These are phyloP conservation scores for Gyromitra esculenta DNA, from an alignment of 2,329 filamentous ascomycete genomes.

Conservation along the genomic window DNA sequence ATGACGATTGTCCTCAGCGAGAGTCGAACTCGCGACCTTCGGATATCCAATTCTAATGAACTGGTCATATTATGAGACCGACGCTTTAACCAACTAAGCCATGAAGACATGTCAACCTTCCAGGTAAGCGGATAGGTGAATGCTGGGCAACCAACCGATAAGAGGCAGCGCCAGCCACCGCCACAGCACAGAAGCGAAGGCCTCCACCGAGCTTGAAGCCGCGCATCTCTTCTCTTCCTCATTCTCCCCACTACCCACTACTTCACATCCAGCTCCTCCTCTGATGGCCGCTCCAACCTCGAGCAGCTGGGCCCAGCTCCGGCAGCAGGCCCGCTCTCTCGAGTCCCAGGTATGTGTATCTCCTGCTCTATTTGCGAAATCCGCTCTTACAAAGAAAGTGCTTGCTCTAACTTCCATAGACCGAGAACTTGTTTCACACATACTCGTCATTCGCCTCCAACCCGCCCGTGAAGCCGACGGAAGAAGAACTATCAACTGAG, in stretches of 20 bases:
- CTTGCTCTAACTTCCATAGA: conserved; percentile 48
- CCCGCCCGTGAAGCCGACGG: conserved; percentile 79
- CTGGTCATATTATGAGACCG: conserved; percentile 48
- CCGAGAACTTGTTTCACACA: conserved; percentile 65
- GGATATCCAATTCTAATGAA: conserved; percentile 42
- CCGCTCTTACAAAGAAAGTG: too few relatives aligned
- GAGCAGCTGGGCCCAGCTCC: conserved; percentile 86
- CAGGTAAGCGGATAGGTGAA: conserved; percentile 7
- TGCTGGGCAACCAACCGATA: conserved; percentile 16
- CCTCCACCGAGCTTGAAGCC: neutral
- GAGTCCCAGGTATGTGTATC: conserved; percentile 79
- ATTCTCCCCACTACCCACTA: neutral
- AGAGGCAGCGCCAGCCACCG: neutral
- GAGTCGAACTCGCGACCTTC: conserved; percentile 51
- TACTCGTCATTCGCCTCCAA: conserved; percentile 92
- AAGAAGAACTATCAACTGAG: conserved; percentile 84
- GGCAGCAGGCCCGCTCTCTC: conserved; percentile 86
- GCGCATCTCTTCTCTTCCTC: neutral
- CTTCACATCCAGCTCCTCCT: neutral
- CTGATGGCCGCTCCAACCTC: conserved; percentile 59
- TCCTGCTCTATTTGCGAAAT: neutral
- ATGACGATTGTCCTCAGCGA: conserved; percentile 39
- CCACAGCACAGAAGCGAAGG: neutral
- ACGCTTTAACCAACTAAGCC: conserved; percentile 51
- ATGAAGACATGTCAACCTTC: conserved; percentile 33